These are phyloP conservation scores for Rhododendron ferrugineum DNA, from an alignment of 148 eudicot species.

Conservation along the genomic window DNA sequence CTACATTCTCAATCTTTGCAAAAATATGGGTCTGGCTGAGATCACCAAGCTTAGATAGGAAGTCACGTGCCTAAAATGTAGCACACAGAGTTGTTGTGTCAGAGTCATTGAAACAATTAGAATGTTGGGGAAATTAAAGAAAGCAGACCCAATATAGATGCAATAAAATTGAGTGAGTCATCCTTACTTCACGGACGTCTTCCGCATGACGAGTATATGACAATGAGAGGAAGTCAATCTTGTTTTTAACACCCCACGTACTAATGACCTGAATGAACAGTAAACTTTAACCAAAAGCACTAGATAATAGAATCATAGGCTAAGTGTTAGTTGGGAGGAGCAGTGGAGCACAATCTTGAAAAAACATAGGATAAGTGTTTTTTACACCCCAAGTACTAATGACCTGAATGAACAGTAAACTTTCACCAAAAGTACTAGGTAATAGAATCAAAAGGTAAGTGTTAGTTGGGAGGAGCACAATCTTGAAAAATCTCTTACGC, in stretches of 20 bases:
- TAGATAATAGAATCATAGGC: constrained; percentile 1
- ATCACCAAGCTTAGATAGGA: constrained; percentile 68
- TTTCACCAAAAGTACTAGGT: constrained; percentile 5
- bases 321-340: neutral
- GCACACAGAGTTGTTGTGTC: neutral
- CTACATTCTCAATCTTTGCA: constrained; percentile 90
- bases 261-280: constrained; percentile 55
- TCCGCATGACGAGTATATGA: constrained; percentile 92
- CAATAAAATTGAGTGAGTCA: neutral
- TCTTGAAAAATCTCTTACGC: neutral
- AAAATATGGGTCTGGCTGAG: constrained; percentile 84
- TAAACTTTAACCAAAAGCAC: constrained; percentile 4
- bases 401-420: constrained; percentile 1
- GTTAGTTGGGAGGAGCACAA: neutral
- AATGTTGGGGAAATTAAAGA: neutral
- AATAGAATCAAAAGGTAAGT: neutral
- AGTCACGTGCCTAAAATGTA: constrained; percentile 63
- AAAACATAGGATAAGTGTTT: neutral
- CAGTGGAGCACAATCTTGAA: neutral
- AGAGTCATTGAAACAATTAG: neutral
- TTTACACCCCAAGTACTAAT: neutral
- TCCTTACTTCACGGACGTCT: constrained; percentile 88
- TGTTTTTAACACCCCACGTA: constrained; percentile 88
- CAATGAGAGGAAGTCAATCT: constrained; percentile 87
- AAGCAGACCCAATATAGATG: neutral